These are phyloP conservation scores for Aspergillus indologenus DNA, from an alignment of 495 filamentous ascomycete species.

Conservation along the genomic window DNA sequence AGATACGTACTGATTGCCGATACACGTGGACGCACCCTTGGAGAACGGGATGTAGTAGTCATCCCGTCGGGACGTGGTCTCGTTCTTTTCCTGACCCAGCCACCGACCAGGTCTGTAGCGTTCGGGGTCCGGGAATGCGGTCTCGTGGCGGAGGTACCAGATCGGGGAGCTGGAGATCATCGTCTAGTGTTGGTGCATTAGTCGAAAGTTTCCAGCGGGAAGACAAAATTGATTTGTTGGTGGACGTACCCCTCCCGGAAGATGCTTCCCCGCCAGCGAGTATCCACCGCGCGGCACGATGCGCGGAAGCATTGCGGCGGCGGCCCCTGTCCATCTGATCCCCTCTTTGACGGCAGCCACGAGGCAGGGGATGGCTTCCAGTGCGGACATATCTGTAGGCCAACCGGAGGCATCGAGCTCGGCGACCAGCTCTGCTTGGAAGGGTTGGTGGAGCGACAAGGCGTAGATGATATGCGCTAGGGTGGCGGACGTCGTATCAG, in stretches of 20 bases:
- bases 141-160: slow-evolving; percentile 1
- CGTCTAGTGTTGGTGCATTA: not conserved
- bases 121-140: not conserved
- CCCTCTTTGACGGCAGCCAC: not conserved
- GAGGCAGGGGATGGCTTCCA: not conserved
- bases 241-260: not conserved
- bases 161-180: slow-evolving; percentile 4
- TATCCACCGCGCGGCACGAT: not conserved
- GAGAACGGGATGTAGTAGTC: slow-evolving; percentile 4
- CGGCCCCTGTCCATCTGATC: not conserved
- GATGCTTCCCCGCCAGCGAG: not conserved
- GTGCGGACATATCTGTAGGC: not conserved
- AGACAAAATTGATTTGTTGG: not conserved
- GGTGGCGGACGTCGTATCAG: not conserved
- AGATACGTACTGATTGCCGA: slow-evolving; percentile 1
- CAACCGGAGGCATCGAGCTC: not conserved
- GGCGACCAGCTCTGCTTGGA: not conserved
- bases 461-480: slow-evolving; percentile 5
- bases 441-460: not conserved
- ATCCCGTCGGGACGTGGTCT: not conserved
- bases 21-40: not conserved
- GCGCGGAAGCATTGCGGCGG: not conserved
- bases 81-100: not conserved
- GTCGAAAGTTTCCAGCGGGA: not conserved
- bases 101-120: not conserved